Base-by-base conservation (phyloP, 2,329 filamentous ascomycete species). In the Fusarium nygamai region DNA sequence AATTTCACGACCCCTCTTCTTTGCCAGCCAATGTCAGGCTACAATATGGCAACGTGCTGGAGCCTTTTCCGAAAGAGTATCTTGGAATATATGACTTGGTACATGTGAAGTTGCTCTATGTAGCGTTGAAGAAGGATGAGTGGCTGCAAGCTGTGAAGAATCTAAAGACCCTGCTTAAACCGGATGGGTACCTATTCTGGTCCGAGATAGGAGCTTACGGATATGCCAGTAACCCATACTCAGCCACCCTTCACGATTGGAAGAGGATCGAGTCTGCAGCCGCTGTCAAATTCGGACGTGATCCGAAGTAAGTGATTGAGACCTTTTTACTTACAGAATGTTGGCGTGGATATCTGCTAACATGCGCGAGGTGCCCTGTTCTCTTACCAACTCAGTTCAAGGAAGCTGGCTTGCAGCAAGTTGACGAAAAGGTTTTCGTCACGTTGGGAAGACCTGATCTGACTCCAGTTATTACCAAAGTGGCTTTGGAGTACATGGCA, bases 381-480 rank as follows among this genome's bases (percentile, higher is more conserved):
- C 34, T 54, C 7, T 1, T 54, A 3, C 51, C 10, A 6, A 3
- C 1, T 4, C 51, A 54, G 0, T 38, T 54, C 4, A 7, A n/a
- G 5, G 19, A 17, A 0, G 34, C 51, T n/a, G 34, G 34, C 1
- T 7, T 54, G 14, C 19, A 38, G 2, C 24, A 17, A 0, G 34
- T 54, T 2, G 34, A 54, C 7, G 34, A 54, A 38, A 54, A 29
- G 20, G 7, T 54, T 1, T 54, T 54, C 4, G 5, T 54, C 2
- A 38, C 14, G 1, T 5, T 54, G 1, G 51, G 34, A 17, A 54
- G 19, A 54, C 51, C 51, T 13, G 51, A 54, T 1, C 0, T 54
- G 10, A 54, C 6, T 0, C 5, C 34, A 36, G 11, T 1, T 0
- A 8, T 13, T 0, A 54, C 2, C 4, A 54, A 8, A 22, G 20